A percentile compares a stretch with the other conserved stretches of the same genome.
Evolutionary conservation across 495 filamentous ascomycete genomes (phyloP).

Genomic region (Aspergillus olivimuriae): DNA sequence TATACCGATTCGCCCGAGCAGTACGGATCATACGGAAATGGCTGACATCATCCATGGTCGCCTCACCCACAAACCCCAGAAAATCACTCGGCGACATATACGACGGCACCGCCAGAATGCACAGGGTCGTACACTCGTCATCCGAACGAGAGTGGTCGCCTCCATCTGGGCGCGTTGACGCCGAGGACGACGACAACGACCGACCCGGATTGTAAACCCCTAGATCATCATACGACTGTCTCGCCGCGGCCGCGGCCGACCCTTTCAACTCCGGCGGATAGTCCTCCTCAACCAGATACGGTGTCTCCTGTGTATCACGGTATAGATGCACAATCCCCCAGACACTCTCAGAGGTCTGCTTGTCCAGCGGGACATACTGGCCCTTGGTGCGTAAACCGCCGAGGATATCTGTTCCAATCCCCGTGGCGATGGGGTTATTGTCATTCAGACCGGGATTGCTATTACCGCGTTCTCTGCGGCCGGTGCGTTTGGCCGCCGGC

Average conservation of each 20-base stretch:
- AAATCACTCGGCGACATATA: constrained; percentile 91
- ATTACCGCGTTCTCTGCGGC: constrained; percentile 5
- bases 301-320: constrained; percentile 72
- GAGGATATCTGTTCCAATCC: constrained; percentile 45
- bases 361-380: constrained; percentile 65
- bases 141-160: no score
- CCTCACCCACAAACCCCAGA: constrained; percentile 85
- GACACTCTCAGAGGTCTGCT: constrained; percentile 72
- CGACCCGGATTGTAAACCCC: no score
- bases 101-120: constrained; percentile 88
- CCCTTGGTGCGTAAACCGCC: constrained; percentile 66
- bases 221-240: constrained; percentile 25
- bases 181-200: constrained; percentile 6
- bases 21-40: constrained; percentile 96
- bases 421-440: constrained; percentile 36
- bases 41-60: constrained; percentile 79
- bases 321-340: constrained; percentile 96
- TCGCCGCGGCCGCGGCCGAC: constrained; percentile 32
- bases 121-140: constrained; percentile 80
- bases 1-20: constrained; percentile 79
- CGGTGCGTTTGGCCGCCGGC: no score
- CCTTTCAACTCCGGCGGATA: constrained; percentile 38
- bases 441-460: background rate
- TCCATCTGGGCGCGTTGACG: no score
- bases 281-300: constrained; percentile 38